These are phyloP conservation scores for Asterophora lycoperdoides DNA, from an alignment of 768 basidiomycete genomes.

Conservation along the genomic window DNA sequence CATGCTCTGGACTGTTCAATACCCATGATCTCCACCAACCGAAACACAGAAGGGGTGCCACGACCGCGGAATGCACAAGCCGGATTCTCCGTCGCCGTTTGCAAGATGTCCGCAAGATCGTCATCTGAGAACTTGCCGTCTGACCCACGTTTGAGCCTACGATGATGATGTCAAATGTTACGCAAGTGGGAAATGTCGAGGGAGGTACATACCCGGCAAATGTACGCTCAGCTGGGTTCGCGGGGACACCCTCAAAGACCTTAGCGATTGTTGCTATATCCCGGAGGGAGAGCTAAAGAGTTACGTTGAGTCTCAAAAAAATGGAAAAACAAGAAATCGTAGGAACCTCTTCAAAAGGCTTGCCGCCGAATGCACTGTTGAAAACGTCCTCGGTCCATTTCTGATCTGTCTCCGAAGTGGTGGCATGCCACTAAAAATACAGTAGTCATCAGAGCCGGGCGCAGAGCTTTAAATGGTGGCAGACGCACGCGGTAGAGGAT, in stretches of 20 bases:
- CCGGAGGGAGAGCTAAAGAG: too few relatives aligned
- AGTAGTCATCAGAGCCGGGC: too few relatives aligned
- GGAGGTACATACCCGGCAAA: constrained; percentile 31
- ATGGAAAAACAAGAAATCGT: too few relatives aligned
- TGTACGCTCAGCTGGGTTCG: constrained; percentile 34
- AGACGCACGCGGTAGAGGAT: constrained; percentile 36
- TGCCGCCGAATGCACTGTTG: constrained; percentile 33
- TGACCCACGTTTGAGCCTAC: constrained; percentile 33
- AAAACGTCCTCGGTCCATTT: constrained; percentile 49
- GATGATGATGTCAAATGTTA: too few relatives aligned
- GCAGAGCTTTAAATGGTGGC: too few relatives aligned
- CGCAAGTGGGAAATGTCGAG: neutral
- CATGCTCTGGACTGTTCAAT: constrained; percentile 49
- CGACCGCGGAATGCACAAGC: constrained; percentile 46
- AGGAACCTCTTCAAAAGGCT: constrained; percentile 31
- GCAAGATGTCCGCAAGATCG: constrained; percentile 44
- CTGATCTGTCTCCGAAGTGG: constrained; percentile 44
- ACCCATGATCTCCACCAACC: constrained; percentile 50
- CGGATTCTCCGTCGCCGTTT: constrained; percentile 40
- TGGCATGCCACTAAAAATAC: constrained; percentile 63
- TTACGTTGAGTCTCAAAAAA: too few relatives aligned
- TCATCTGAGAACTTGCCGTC: constrained; percentile 48
- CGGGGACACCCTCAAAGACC: constrained; percentile 12
- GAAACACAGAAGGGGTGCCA: constrained; percentile 41
- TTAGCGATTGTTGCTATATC: constrained; percentile 20